phyloP scores from a whole-genome alignment of 192 early-diverging fungal genomes.

The Lobosporangium transversale region DNA sequence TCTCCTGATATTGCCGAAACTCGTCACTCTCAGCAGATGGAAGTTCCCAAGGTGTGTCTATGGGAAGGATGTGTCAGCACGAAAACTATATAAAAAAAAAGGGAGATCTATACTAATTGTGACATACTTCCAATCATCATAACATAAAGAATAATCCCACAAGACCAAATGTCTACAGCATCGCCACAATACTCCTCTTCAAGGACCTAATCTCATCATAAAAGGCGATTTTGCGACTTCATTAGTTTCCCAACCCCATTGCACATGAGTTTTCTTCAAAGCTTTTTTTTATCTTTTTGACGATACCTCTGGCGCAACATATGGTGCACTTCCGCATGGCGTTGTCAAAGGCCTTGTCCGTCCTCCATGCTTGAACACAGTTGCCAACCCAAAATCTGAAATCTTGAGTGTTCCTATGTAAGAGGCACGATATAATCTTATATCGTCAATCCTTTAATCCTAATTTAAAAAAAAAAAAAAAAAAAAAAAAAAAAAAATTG shows the following conservation, averaged over 20 bases:
- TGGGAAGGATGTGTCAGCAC: background rate
- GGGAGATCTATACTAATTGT: background rate
- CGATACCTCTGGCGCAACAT: conserved; percentile 68
- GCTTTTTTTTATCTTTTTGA: too few relatives aligned
- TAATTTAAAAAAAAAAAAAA: background rate
- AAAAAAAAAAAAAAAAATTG: background rate
- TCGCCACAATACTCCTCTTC: conserved; percentile 66
- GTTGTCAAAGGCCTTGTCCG: conserved; percentile 64
- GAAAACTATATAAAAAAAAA: background rate
- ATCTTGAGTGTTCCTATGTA: conserved; percentile 78
- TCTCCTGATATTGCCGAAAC: conserved; percentile 58
- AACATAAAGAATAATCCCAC: conserved; percentile 77
- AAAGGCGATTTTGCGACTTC: too few relatives aligned
- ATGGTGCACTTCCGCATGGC: conserved; percentile 78
- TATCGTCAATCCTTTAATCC: too few relatives aligned
- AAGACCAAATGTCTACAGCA: conserved; percentile 74
- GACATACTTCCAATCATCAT: conserved; percentile 73
- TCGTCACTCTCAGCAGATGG: conserved; percentile 69
- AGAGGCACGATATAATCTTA: conserved; percentile 40
- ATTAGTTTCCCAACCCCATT: too few relatives aligned
- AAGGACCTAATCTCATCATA: conserved; percentile 61
- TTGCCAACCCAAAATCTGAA: conserved; percentile 78
- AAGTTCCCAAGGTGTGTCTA: conserved; percentile 77
- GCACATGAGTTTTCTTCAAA: too few relatives aligned
- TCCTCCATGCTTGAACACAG: conserved; percentile 68